Conservation (phyloP, 306 rosid species). For the Arachis hypogaea region DNA sequence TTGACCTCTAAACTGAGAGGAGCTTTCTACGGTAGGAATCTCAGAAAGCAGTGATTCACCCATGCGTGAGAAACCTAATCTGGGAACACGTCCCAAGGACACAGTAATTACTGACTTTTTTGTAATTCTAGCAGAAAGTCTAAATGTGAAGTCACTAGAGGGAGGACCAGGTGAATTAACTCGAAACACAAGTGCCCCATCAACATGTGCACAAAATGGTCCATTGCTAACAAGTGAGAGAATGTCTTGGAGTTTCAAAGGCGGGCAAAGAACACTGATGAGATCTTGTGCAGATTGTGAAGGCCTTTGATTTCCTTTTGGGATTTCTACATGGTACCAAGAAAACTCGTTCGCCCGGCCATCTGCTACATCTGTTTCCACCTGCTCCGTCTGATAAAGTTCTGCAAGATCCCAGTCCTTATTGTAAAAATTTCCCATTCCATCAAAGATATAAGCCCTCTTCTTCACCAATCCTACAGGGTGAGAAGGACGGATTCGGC, state of each 20-base stretch:
- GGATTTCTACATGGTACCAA: constrained; percentile 99
- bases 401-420: constrained; percentile 96
- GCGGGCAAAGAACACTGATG: constrained; percentile 88
- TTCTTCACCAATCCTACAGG: constrained; percentile 68
- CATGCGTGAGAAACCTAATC: constrained; percentile 81
- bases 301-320: constrained; percentile 75
- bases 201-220: constrained; percentile 95
- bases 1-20: constrained; percentile 53
- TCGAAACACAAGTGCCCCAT: constrained; percentile 88
- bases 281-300: constrained; percentile 85
- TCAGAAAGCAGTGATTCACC: constrained; percentile 88
- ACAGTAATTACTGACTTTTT: constrained; percentile 85
- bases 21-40: constrained; percentile 84
- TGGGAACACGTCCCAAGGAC: constrained; percentile 89
- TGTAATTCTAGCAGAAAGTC: constrained; percentile 88
- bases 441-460: constrained; percentile 91
- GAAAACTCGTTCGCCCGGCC: constrained; percentile 77
- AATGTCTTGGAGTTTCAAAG: constrained; percentile 93
- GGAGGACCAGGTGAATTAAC: constrained; percentile 97
- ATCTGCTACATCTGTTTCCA: constrained; percentile 56
- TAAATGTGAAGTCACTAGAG: constrained; percentile 79
- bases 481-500: constrained; percentile 39
- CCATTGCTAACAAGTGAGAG: constrained; percentile 98
- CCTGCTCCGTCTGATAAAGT: constrained; percentile 36
- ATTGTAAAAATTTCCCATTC: constrained; percentile 65